Evolutionary conservation across 495 filamentous ascomycete genomes (phyloP).

Genomic region (Tetracladium setigerum): DNA sequence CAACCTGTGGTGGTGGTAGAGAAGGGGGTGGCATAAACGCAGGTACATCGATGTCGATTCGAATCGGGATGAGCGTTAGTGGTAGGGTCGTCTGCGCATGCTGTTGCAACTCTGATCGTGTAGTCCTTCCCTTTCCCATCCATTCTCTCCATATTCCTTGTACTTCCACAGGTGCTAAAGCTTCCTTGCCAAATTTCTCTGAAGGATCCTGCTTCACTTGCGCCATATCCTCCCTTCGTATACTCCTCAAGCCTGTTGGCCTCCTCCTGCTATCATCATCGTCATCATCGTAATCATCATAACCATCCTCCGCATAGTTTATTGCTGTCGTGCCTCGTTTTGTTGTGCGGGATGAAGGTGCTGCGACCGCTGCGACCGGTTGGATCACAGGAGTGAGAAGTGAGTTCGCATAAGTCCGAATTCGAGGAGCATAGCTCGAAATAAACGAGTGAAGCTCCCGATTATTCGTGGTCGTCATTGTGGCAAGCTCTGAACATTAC

Average conservation of each 20-base stretch:
- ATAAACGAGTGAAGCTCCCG: slow-evolving; percentile 75
- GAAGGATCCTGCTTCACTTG: slow-evolving; percentile 51
- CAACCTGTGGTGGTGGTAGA: slow-evolving; percentile 56
- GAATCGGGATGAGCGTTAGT: slow-evolving; percentile 86
- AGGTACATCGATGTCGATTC: slow-evolving; percentile 88
- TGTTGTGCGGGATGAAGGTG: slow-evolving; percentile 73
- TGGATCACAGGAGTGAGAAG: slow-evolving; percentile 83
- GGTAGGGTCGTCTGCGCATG: slow-evolving; percentile 80
- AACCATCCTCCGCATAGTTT: slow-evolving; percentile 96
- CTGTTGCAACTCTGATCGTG: slow-evolving; percentile 61
- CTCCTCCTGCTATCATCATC: slow-evolving; percentile 72
- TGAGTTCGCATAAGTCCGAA: slow-evolving; percentile 88
- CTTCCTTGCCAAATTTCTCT: slow-evolving; percentile 80
- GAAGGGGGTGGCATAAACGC: slow-evolving; percentile 68
- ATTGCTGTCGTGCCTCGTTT: slow-evolving; percentile 95
- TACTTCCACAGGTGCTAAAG: slow-evolving; percentile 68
- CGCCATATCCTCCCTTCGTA: slow-evolving; percentile 67
- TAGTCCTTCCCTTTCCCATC: slow-evolving; percentile 64
- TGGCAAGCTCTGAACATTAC: too few relatives aligned
- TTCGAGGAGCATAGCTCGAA: slow-evolving; percentile 83
- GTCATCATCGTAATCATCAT: slow-evolving; percentile 90
- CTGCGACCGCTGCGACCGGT: slow-evolving; percentile 48
- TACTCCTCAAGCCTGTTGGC: slow-evolving; percentile 76
- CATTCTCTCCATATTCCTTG: slow-evolving; percentile 91
- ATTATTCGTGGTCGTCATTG: slow-evolving; percentile 21